Conservation (phyloP, 2,329 filamentous ascomycete species). For the Penicillium brevicompactum region DNA sequence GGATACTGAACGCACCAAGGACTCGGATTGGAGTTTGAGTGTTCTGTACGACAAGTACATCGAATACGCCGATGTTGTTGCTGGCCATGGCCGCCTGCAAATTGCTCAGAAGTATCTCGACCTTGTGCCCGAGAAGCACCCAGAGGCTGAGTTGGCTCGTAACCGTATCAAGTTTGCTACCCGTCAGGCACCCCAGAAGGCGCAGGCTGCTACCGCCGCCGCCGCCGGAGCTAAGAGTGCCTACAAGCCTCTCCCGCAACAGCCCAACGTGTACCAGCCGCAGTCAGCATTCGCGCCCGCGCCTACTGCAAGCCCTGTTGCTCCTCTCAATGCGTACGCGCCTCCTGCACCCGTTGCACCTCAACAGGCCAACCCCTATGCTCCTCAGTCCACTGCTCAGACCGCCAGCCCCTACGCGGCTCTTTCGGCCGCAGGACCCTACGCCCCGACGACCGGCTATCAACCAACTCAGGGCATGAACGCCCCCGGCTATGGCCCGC, state of each 20-base stretch:
- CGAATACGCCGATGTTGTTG: constrained; percentile 94
- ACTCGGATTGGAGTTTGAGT: constrained; percentile 84
- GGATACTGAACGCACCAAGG: constrained; percentile 71
- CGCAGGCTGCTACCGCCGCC: constrained; percentile 43
- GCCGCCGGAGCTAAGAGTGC: constrained; percentile 34
- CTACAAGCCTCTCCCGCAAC: constrained; percentile 46
- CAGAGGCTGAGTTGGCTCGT: constrained; percentile 82
- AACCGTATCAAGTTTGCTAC: constrained; percentile 84
- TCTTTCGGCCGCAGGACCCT: constrained; percentile 33
- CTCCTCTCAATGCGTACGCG: constrained; percentile 42
- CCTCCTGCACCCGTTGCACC: constrained; percentile 36
- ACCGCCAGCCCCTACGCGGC: constrained; percentile 36
- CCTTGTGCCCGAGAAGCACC: constrained; percentile 79
- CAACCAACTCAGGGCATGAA: constrained; percentile 52
- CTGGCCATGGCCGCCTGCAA: constrained; percentile 81
- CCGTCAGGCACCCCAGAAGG: constrained; percentile 57
- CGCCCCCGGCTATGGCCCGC: constrained; percentile 43
- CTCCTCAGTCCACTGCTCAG: constrained; percentile 34
- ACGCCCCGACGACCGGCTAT: constrained; percentile 53
- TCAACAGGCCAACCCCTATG: constrained; percentile 53
- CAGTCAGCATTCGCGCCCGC: constrained; percentile 34
- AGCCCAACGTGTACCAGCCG: constrained; percentile 41
- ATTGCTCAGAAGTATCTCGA: constrained; percentile 90
- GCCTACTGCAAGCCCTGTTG: constrained; percentile 18
- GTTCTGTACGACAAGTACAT: constrained; percentile 91